Conservation (phyloP, 2,329 filamentous ascomycete species). For the Diaporthe citri region DNA sequence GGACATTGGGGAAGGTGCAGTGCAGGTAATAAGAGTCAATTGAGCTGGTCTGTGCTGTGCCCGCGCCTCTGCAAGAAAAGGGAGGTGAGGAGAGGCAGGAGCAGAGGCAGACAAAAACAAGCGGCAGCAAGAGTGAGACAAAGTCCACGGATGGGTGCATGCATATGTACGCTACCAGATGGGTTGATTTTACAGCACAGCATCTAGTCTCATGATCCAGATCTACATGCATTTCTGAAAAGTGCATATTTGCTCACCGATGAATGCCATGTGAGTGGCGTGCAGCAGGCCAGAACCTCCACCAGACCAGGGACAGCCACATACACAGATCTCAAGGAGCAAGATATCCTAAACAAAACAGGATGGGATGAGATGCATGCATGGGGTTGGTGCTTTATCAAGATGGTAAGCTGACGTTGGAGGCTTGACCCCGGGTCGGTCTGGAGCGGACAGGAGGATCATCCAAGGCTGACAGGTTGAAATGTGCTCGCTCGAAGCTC, state of each 20-base stretch:
- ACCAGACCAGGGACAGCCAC: neutral
- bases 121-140: conserved; percentile 1
- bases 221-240: neutral
- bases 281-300: neutral
- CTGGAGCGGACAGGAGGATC: neutral
- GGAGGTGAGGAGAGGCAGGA: neutral
- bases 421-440: neutral
- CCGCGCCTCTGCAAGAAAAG: neutral
- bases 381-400: neutral
- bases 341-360: neutral
- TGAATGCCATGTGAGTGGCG: neutral
- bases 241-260: neutral
- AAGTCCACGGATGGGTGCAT: neutral
- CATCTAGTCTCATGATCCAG: neutral
- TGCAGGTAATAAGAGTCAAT: neutral
- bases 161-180: neutral
- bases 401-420: neutral
- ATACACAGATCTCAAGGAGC: neutral
- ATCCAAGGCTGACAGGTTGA: neutral
- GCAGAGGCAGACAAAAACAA: neutral
- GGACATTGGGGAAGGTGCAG: neutral
- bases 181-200: neutral
- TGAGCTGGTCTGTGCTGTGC: conserved; percentile 18
- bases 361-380: neutral
- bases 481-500: neutral